Conservation (phyloP, 2,329 filamentous ascomycete species). For the Gaeumannomyces tritici region DNA sequence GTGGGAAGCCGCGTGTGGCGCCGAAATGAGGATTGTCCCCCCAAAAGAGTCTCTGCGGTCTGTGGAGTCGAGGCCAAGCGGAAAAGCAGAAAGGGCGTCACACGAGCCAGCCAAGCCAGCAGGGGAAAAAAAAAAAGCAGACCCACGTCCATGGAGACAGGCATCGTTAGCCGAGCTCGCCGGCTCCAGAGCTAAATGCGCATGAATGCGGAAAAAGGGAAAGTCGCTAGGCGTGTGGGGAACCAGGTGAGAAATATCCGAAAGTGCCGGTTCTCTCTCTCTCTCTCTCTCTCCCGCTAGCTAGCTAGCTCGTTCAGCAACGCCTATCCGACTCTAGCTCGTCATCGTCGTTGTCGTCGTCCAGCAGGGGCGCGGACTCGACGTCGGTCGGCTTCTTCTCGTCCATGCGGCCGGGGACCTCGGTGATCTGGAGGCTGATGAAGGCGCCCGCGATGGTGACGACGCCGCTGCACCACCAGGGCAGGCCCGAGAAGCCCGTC, state of each 20-base stretch:
- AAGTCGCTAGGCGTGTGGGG: too few relatives aligned
- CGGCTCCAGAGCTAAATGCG: too few relatives aligned
- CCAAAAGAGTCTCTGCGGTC: neutral
- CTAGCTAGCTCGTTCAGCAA: too few relatives aligned
- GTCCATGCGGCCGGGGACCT: slow-evolving; percentile 39
- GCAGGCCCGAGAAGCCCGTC: slow-evolving; percentile 74
- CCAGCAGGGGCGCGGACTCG: slow-evolving; percentile 16
- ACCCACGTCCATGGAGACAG: neutral
- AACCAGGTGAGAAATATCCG: too few relatives aligned
- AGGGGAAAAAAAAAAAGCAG: too few relatives aligned
- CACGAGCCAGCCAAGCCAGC: neutral
- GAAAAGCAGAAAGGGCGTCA: neutral
- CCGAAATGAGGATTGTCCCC: neutral
- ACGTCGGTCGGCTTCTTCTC: slow-evolving; percentile 26
- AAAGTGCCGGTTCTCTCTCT: too few relatives aligned
- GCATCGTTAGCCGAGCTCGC: too few relatives aligned
- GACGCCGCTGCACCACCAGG: slow-evolving; percentile 84
- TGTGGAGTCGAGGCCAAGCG: neutral
- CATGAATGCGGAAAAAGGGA: too few relatives aligned
- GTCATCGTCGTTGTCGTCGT: neutral
- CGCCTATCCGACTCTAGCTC: neutral
- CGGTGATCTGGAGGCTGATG: slow-evolving; percentile 66
- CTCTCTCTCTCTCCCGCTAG: too few relatives aligned
- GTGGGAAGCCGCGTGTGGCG: too few relatives aligned
- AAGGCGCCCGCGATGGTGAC: slow-evolving; percentile 68